These are phyloP conservation scores for Nakazawaea siamensis DNA, from an alignment of 805 yeast species.

Conservation along the genomic window DNA sequence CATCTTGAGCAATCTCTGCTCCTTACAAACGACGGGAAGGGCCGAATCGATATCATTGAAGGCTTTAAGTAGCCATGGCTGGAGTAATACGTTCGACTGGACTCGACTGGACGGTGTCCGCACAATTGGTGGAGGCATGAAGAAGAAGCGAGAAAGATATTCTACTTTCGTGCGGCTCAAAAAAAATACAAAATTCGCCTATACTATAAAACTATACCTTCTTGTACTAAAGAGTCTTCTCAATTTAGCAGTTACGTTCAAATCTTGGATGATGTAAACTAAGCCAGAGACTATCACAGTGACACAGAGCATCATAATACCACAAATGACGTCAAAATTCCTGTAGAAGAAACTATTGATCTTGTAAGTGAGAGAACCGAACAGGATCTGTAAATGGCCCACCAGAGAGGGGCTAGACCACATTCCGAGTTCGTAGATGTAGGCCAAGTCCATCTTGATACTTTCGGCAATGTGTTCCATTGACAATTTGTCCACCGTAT, in stretches of 20 bases:
- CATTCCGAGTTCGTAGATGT: slow-evolving; percentile 57
- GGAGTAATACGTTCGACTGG: slow-evolving; percentile 3
- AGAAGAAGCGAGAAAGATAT: too few relatives aligned
- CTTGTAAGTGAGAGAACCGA: neutral
- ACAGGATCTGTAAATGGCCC: neutral
- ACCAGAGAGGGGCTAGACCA: slow-evolving; percentile 16
- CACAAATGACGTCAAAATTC: slow-evolving; percentile 8
- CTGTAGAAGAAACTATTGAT: slow-evolving; percentile 6
- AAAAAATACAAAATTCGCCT: too few relatives aligned
- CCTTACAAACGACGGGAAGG: neutral
- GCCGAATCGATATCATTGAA: neutral
- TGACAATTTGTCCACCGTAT: slow-evolving; percentile 74
- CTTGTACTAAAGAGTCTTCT: too few relatives aligned
- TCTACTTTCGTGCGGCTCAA: too few relatives aligned
- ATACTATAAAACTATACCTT: too few relatives aligned
- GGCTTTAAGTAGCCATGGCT: slow-evolving; percentile 3
- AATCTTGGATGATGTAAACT: slow-evolving; percentile 7
- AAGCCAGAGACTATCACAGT: neutral
- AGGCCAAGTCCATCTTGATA: slow-evolving; percentile 68
- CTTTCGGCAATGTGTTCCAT: slow-evolving; percentile 77
- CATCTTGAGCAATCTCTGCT: slow-evolving; percentile 1
- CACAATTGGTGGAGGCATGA: slow-evolving; percentile 6
- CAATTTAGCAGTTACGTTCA: too few relatives aligned
- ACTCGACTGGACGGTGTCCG: neutral
- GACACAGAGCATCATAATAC: slow-evolving; percentile 3